Conservation (phyloP, 345 rosid species). For the Salix viminalis region DNA sequence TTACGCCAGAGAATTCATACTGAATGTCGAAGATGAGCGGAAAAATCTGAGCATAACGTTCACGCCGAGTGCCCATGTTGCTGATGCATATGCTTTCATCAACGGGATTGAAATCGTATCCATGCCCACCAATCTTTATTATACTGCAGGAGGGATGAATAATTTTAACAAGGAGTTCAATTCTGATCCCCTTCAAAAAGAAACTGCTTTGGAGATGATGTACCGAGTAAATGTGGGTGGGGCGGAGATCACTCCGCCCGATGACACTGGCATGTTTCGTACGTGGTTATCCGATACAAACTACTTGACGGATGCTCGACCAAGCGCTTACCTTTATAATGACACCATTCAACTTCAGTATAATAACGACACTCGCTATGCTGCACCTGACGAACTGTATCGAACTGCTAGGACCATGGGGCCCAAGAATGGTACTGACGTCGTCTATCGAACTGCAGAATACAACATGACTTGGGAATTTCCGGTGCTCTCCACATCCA, state of each 20-base stretch:
- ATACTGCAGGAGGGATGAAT: neutral
- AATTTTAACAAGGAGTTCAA: too few relatives aligned
- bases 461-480: constrained; percentile 15
- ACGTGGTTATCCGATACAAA: too few relatives aligned
- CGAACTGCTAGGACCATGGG: constrained; percentile 3
- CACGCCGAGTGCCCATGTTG: constrained; percentile 11
- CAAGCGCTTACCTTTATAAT: accelerated
- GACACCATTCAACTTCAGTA: accelerated
- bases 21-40: neutral
- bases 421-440: too few relatives aligned
- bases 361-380: neutral
- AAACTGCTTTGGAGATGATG: constrained; percentile 19
- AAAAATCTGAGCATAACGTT: constrained; percentile 30
- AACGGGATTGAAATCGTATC: constrained; percentile 40
- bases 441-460: neutral
- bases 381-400: constrained; percentile 4
- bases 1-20: constrained; percentile 10
- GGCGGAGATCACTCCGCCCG: too few relatives aligned
- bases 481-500: neutral
- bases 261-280: too few relatives aligned
- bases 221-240: too few relatives aligned
- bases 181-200: neutral
- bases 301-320: too few relatives aligned
- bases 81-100: constrained; percentile 28
- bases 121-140: constrained; percentile 32